Conservation (phyloP, 768 basidiomycete species). For the Naematelia aurantialba region DNA sequence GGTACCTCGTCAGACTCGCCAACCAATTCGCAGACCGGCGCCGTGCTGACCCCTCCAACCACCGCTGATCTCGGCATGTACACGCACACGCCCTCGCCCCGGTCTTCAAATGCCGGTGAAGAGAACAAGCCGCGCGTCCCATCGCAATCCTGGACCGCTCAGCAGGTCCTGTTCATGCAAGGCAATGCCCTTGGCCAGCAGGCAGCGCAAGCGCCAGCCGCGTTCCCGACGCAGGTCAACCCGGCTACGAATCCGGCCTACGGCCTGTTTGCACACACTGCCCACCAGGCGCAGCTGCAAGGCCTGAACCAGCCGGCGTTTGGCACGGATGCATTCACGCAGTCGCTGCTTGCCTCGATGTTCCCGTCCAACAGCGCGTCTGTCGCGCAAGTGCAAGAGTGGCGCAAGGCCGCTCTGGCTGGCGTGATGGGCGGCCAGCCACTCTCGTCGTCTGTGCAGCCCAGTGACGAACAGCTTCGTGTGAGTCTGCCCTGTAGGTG, state of each 20-base stretch:
- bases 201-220: not conserved
- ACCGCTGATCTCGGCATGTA: conserved; percentile 5
- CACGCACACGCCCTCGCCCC: conserved; percentile 32
- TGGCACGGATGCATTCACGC: conserved; percentile 22
- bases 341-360: conserved; percentile 22
- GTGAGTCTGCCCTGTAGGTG: conserved; percentile 5
- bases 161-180: conserved; percentile 8
- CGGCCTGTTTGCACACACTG: conserved; percentile 6
- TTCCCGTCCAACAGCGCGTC: conserved; percentile 19
- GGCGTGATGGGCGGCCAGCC: not conserved
- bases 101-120: conserved; percentile 10
- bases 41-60: conserved; percentile 25
- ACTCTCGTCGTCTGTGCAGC: not conserved
- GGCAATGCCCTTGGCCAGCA: not conserved
- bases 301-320: conserved; percentile 2
- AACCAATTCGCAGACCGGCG: conserved; percentile 8
- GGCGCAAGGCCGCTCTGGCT: conserved; percentile 16
- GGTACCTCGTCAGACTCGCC: conserved; percentile 12
- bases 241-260: conserved; percentile 11
- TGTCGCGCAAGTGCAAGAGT: conserved; percentile 13
- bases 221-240: not conserved
- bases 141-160: not conserved
- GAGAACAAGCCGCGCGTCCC: conserved; percentile 3
- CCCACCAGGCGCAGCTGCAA: not conserved
- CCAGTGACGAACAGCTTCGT: conserved; percentile 17